A percentile compares a stretch with the other conserved stretches of the same genome.
phyloP scores from a whole-genome alignment of 495 filamentous ascomycete species.

The Xylaria sp. region DNA sequence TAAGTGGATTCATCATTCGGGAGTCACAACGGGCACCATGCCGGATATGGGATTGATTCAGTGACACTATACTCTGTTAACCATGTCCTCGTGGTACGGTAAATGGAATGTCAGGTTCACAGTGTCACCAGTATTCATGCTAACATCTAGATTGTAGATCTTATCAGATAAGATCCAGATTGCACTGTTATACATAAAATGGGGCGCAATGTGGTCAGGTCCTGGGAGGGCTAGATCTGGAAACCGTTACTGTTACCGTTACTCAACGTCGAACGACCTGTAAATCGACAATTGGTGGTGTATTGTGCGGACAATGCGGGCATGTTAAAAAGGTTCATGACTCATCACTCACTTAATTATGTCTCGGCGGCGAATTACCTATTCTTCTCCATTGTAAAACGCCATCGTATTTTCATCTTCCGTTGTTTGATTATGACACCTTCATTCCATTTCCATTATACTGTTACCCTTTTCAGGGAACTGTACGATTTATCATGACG shows the following conservation, averaged over 20 bases:
- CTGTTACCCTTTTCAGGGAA: background rate
- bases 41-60: background rate
- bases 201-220: background rate
- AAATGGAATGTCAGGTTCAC: no score
- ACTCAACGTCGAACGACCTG: background rate
- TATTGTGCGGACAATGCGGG: conserved; percentile 5
- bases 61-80: background rate
- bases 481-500: background rate
- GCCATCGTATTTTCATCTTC: background rate
- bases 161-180: background rate
- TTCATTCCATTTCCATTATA: background rate
- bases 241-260: background rate
- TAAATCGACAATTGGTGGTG: background rate
- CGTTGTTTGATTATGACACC: background rate
- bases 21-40: conserved; percentile 6
- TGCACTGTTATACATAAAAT: no score
- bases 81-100: background rate
- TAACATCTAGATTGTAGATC: background rate
- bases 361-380: background rate
- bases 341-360: background rate
- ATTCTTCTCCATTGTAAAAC: background rate
- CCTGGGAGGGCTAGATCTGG: background rate
- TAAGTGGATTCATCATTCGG: conserved; percentile 4
- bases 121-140: background rate
- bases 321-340: conserved; percentile 7